These are phyloP conservation scores for Fraxinus angustifolia DNA, from an alignment of 305 asterid species.

Conservation along the genomic window DNA sequence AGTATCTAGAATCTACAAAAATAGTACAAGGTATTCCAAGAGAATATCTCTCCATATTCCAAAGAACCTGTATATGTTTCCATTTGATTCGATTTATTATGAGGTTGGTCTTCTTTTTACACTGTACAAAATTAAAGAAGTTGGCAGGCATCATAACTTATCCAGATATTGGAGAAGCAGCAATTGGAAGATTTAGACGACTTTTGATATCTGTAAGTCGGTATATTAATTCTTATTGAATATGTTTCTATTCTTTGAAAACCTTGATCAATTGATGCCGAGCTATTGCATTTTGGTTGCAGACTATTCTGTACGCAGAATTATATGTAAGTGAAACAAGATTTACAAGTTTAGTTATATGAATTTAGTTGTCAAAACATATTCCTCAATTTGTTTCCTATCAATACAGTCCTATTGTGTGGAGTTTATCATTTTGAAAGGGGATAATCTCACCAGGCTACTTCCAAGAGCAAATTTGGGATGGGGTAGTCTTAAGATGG, in stretches of 20 bases:
- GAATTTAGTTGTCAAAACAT: slow-evolving; percentile 4
- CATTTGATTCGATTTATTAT: slow-evolving; percentile 1
- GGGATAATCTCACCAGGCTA: slow-evolving; percentile 51
- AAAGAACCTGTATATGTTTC: background rate
- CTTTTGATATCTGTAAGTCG: slow-evolving; percentile 61
- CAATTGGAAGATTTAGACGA: slow-evolving; percentile 73
- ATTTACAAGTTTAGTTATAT: slow-evolving; percentile 13
- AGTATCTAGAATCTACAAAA: background rate
- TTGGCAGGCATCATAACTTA: slow-evolving; percentile 71
- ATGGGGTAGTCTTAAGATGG: slow-evolving; percentile 39
- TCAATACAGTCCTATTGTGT: slow-evolving; percentile 49
- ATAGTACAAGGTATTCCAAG: background rate
- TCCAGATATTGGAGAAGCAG: slow-evolving; percentile 87
- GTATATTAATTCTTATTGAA: background rate
- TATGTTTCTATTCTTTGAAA: background rate
- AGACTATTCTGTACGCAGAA: slow-evolving; percentile 59
- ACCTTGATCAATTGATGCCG: background rate
- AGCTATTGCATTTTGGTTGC: slow-evolving; percentile 28
- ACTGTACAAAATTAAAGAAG: slow-evolving; percentile 59
- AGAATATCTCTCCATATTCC: background rate
- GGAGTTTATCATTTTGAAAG: slow-evolving; percentile 60
- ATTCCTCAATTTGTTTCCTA: slow-evolving; percentile 11
- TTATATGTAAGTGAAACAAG: slow-evolving; percentile 47
- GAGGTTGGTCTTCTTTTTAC: slow-evolving; percentile 82
- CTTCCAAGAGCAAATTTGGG: slow-evolving; percentile 47